phyloP scores from a whole-genome alignment of 2,329 filamentous ascomycete species.

The Lomentospora prolificans region DNA sequence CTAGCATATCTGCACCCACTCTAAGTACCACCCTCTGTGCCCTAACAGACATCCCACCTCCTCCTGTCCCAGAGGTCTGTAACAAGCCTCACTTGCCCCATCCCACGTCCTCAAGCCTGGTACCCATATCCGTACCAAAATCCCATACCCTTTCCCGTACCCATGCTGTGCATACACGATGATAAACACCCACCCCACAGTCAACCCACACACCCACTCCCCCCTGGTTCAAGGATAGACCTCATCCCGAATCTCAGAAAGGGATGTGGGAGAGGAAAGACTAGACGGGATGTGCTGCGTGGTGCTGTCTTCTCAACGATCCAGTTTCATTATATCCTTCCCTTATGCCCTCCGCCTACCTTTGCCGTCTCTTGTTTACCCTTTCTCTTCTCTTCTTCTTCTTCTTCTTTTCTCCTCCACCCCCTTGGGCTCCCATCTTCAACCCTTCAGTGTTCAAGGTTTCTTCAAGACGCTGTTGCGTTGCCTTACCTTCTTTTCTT shows the following conservation, averaged over 20 bases:
- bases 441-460: slow-evolving; percentile 11
- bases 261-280: slow-evolving; percentile 3
- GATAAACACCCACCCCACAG: slow-evolving; percentile 1
- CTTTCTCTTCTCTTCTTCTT: slow-evolving; percentile 18
- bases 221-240: slow-evolving; percentile 7
- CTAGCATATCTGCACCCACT: background rate
- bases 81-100: slow-evolving; percentile 1
- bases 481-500: slow-evolving; percentile 9
- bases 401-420: slow-evolving; percentile 14
- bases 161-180: background rate
- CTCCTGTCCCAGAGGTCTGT: slow-evolving; percentile 1
- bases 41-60: background rate
- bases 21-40: background rate
- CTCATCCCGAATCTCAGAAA: slow-evolving; percentile 5
- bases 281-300: slow-evolving; percentile 5
- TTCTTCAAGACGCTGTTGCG: slow-evolving; percentile 7
- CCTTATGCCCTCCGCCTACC: slow-evolving; percentile 7
- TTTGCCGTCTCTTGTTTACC: slow-evolving; percentile 6
- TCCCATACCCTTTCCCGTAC: background rate
- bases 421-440: background rate
- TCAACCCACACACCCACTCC: slow-evolving; percentile 6
- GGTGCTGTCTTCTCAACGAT: background rate
- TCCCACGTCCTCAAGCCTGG: background rate
- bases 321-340: slow-evolving; percentile 10
- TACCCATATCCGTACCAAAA: background rate